Base-by-base conservation (phyloP, 257 asterid species). In the Lycium ferocissimum region DNA sequence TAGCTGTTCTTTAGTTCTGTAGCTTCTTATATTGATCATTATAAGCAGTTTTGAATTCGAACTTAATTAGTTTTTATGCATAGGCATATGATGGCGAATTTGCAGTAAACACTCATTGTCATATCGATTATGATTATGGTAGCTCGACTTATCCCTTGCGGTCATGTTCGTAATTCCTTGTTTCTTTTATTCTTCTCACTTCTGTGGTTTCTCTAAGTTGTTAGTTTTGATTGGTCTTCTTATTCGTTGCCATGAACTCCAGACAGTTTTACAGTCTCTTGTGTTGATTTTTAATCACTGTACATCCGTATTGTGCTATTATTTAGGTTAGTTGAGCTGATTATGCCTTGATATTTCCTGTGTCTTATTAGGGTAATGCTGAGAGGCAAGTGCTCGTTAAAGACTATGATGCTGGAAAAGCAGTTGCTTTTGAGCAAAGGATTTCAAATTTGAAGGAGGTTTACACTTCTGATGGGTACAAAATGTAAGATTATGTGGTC, bases 371-470 rank as follows among this genome's bases (percentile, higher is more conserved):
- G 99, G 97, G 91, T 49, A 66, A 67, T 89, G 95, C 95, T 85
- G 98, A 95, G 92, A 94, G 98, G 89, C 98, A 88, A 94, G 99
- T 96, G 86, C 99, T 96, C 43, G 99, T 95, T 76, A 90, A 88
- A 86, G 94, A 96, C 89, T 95, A 94, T 87, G 93, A 88, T 85
- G 86, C 87, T 84, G 98, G 98, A 76, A 94, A 80, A 87, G 82
- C 78, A 33, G 96, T 94, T 85, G 95, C 98, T 84, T 96, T 96
- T 90, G 93, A 93, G 65, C 94, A 87, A 85, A 91, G 91, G 83
- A 85, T 93, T 85, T 84, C 92, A 85, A 94, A 96, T 86, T 92
- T 95, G 85, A 96, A 92, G 90, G 98, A 94, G 90, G 98, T 93
- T 80, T 95, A 90, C 89, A 93, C 98, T 38, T 84, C 94, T 15